These are phyloP conservation scores for Pseudevernia furfuracea DNA, from an alignment of 495 filamentous ascomycete species.

Conservation along the genomic window DNA sequence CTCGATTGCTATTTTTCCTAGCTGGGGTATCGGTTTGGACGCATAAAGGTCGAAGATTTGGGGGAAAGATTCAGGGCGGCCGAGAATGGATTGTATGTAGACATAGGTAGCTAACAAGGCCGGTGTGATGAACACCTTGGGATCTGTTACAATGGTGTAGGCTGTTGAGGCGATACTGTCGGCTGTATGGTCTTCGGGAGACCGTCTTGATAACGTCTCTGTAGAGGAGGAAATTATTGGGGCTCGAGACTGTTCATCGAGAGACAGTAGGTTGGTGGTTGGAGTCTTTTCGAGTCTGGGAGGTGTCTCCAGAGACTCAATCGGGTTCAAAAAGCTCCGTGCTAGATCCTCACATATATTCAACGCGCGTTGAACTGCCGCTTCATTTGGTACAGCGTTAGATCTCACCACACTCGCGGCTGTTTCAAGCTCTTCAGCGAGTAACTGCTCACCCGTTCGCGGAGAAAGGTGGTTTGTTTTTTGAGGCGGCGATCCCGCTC, in stretches of 20 bases:
- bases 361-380: slow-evolving; percentile 36
- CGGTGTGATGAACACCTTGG: slow-evolving; percentile 74
- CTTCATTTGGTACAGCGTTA: slow-evolving; percentile 36
- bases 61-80: slow-evolving; percentile 64
- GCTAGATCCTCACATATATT: slow-evolving; percentile 41
- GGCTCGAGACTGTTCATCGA: slow-evolving; percentile 37
- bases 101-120: slow-evolving; percentile 62
- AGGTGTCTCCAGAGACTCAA: slow-evolving; percentile 24
- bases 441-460: background rate
- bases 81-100: slow-evolving; percentile 60
- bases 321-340: slow-evolving; percentile 31
- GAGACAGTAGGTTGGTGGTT: slow-evolving; percentile 44
- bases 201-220: slow-evolving; percentile 20
- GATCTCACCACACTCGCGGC: slow-evolving; percentile 23
- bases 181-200: slow-evolving; percentile 28
- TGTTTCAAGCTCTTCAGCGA: slow-evolving; percentile 14
- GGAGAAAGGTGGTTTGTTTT: background rate
- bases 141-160: slow-evolving; percentile 61
- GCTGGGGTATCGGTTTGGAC: slow-evolving; percentile 65
- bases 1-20: slow-evolving; percentile 48
- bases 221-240: slow-evolving; percentile 6
- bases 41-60: slow-evolving; percentile 76
- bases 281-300: slow-evolving; percentile 32
- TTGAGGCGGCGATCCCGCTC: background rate
- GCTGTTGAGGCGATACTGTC: slow-evolving; percentile 47